Conservation (phyloP, 495 filamentous ascomycete species). For the Thermothielavioides terrestris region DNA sequence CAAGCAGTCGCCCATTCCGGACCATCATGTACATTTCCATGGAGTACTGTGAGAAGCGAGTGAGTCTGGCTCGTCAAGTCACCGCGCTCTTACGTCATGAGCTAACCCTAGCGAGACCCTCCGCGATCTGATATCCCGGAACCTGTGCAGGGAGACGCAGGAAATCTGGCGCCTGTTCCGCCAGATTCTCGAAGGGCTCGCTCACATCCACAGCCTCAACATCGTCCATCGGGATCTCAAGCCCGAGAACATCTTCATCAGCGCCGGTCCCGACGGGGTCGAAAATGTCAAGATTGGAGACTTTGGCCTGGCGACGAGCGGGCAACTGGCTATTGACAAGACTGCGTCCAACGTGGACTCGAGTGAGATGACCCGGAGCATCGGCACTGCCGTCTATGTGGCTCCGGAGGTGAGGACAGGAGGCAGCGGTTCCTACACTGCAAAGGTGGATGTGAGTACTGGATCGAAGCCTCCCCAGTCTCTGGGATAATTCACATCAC, state of each 20-base stretch:
- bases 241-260: slow-evolving; percentile 93
- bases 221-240: slow-evolving; percentile 98
- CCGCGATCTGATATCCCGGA: slow-evolving; percentile 77
- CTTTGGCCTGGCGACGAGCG: slow-evolving; percentile 87
- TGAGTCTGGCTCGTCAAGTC: slow-evolving; percentile 30
- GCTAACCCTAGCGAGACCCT: slow-evolving; percentile 52
- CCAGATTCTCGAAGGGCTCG: slow-evolving; percentile 83
- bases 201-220: slow-evolving; percentile 80
- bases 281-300: slow-evolving; percentile 93
- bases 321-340: slow-evolving; percentile 61
- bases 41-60: slow-evolving; percentile 94
- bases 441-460: slow-evolving; percentile 76
- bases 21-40: slow-evolving; percentile 54
- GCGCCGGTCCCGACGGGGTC: slow-evolving; percentile 51
- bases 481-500: background rate
- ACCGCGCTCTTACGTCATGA: background rate
- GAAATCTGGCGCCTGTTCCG: slow-evolving; percentile 85
- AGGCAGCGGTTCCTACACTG: slow-evolving; percentile 67
- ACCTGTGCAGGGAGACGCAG: slow-evolving; percentile 59
- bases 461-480: background rate
- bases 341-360: slow-evolving; percentile 48
- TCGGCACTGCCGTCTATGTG: slow-evolving; percentile 93
- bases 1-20: slow-evolving; percentile 28
- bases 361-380: slow-evolving; percentile 62
- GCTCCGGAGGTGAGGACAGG: slow-evolving; percentile 80